Conservation (phyloP, 805 yeast species). For the Zygosaccharomyces pseudorouxii region DNA sequence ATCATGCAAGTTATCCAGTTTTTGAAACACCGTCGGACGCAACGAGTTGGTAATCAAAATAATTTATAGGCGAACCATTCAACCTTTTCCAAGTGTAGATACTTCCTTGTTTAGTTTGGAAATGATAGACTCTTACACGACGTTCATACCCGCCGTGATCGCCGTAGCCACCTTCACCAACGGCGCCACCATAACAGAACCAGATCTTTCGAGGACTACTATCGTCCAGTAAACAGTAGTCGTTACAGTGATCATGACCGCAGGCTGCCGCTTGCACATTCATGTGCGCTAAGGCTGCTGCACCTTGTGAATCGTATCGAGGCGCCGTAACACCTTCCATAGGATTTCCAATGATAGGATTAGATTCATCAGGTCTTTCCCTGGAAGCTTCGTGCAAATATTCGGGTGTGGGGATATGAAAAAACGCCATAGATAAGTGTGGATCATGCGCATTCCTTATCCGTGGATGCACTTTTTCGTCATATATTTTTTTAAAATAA, state of each 20-base stretch:
- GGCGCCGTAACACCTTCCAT: slow-evolving; percentile 83
- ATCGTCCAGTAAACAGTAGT: slow-evolving; percentile 67
- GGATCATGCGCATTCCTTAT: slow-evolving; percentile 34
- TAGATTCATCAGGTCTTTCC: slow-evolving; percentile 28
- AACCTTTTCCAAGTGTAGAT: slow-evolving; percentile 67
- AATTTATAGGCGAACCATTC: slow-evolving; percentile 47
- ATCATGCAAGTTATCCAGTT: slow-evolving; percentile 28
- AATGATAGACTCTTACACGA: slow-evolving; percentile 65
- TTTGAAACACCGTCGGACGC: slow-evolving; percentile 42
- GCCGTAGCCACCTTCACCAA: slow-evolving; percentile 94
- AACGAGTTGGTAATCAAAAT: slow-evolving; percentile 48
- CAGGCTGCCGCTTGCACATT: slow-evolving; percentile 74
- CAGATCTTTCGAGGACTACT: slow-evolving; percentile 45
- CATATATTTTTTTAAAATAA: slow-evolving; percentile 43
- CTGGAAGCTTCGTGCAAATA: slow-evolving; percentile 45
- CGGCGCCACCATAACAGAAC: slow-evolving; percentile 92
- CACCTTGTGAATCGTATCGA: slow-evolving; percentile 58
- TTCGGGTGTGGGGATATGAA: slow-evolving; percentile 93
- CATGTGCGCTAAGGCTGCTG: slow-evolving; percentile 51
- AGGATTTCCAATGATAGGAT: slow-evolving; percentile 51
- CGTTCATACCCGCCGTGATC: slow-evolving; percentile 89
- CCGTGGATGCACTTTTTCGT: slow-evolving; percentile 30
- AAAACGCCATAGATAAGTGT: slow-evolving; percentile 78
- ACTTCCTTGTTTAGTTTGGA: slow-evolving; percentile 47
- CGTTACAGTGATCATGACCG: slow-evolving; percentile 97